Base-by-base conservation (phyloP, 139 green algal species). In the Chlamydomonas urium region DNA sequence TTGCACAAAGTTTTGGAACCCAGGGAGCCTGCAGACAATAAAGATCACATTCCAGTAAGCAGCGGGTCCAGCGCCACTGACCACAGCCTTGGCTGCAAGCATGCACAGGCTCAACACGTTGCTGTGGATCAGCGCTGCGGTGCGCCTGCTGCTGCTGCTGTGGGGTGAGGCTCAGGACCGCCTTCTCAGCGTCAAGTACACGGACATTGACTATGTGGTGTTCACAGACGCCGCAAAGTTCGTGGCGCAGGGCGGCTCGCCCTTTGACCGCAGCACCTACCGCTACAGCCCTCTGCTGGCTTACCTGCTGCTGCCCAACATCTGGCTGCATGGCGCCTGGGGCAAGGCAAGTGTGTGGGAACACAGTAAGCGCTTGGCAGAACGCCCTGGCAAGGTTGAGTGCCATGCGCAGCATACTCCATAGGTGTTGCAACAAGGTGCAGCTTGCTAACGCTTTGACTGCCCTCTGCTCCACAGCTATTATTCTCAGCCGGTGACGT, bases 251-350 rank as follows among this genome's bases (percentile, higher is more conserved):
- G 85, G 85, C 1, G 45, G 56, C 32, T 90, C 86, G 10, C 86
- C 89, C 1, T 93, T 81, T 63, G 33, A 79, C 4, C 76, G 79
- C 47, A 58, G 34, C 62, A 93, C 84, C 2, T 95, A 93, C 66
- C 78, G 94, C 4, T 98, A 98, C 83, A 90, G 83, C 24, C 94
- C 94, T 0, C 75, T 98, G n/a, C 77, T 98, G 2, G 94, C 94
- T 0, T 88, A 72, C 35, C 38, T 92, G 6, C 42, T 98, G 33
- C 28, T 95, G 32, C 92, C 92, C 19, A 98, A 97, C 67, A 68
- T 93, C 0, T 71, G 77, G 35, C n/a, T 94, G 31, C 73, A 84
- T 67, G 72, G 53, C 0, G n/a, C 67, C 3, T 97, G 72, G 68
- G 94, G 92, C 42, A 98, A 98, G 86, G 75, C 93, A 47, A 35